Conservation (phyloP, 345 rosid genomes). For the Gossypium stocksii region DNA sequence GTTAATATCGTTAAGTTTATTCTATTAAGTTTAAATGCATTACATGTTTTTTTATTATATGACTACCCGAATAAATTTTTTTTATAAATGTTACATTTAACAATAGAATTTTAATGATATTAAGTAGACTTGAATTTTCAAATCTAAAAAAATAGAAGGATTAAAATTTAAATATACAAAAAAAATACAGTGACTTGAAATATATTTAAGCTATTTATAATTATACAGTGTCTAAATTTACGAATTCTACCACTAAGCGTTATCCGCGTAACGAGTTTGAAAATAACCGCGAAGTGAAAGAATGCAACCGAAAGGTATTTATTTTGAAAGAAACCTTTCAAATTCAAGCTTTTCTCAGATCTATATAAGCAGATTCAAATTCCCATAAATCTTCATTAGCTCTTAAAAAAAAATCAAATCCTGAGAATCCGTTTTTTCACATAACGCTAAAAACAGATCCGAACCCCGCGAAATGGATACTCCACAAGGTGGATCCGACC, state of each 20-base stretch:
- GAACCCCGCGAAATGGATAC: slow-evolving; percentile 50
- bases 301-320: slow-evolving; percentile 5
- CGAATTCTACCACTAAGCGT: neutral
- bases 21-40: too few relatives aligned
- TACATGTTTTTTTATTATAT: too few relatives aligned
- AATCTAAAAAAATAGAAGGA: too few relatives aligned
- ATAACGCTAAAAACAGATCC: slow-evolving; percentile 23
- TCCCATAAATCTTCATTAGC: neutral
- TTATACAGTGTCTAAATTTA: neutral
- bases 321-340: neutral
- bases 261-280: neutral
- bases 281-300: neutral
- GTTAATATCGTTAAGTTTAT: too few relatives aligned
- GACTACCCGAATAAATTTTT: too few relatives aligned
- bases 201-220: neutral
- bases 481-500: slow-evolving; percentile 64
- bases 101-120: too few relatives aligned
- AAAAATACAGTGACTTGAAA: too few relatives aligned
- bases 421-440: neutral
- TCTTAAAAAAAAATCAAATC: neutral
- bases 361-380: neutral
- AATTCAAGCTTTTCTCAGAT: neutral
- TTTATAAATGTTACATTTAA: too few relatives aligned
- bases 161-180: too few relatives aligned
- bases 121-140: too few relatives aligned